Evolutionary conservation across 768 basidiomycete genomes (phyloP).

Genomic region (Boletus rufocinnamomeus): DNA sequence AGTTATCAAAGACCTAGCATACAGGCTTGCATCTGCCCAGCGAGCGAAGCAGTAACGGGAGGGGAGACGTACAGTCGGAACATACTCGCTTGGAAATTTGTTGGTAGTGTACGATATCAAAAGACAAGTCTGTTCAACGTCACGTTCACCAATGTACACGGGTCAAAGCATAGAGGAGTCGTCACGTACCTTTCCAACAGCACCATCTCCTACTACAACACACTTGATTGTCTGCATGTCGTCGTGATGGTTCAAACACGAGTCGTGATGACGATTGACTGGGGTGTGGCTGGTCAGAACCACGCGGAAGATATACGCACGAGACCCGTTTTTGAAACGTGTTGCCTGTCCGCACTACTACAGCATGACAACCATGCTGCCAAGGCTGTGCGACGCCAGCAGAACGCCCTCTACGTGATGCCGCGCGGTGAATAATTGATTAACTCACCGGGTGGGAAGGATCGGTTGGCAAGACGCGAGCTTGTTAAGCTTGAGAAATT

Average conservation of each 20-base stretch:
- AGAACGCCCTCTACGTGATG: constrained; percentile 12
- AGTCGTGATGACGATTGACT: constrained; percentile 22
- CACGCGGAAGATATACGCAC: constrained; percentile 22
- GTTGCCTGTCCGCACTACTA: constrained; percentile 12
- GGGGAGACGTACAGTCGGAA: constrained; percentile 78
- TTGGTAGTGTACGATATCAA: constrained; percentile 97
- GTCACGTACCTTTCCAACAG: constrained; percentile 88
- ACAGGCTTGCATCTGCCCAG: constrained; percentile 22
- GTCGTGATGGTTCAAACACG: constrained; percentile 19
- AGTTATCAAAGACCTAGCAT: constrained; percentile 88
- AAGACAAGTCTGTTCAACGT: constrained; percentile 73
- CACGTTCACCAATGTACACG: constrained; percentile 4
- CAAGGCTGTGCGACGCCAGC: constrained; percentile 26
- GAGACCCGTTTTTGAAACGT: constrained; percentile 30
- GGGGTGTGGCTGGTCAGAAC: constrained; percentile 18
- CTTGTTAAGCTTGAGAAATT: constrained; percentile 23
- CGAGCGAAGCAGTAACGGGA: neutral
- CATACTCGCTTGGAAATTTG: constrained; percentile 99
- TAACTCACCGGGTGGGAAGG: constrained; percentile 27
- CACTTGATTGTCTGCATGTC: constrained; percentile 97
- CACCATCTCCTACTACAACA: constrained; percentile 97
- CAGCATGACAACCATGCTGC: constrained; percentile 36
- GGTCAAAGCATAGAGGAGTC: neutral
- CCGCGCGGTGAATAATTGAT: neutral
- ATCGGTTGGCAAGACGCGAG: constrained; percentile 21